Evolutionary conservation across 2,329 filamentous ascomycete species (phyloP), one percentile per base, ranked within the genome.

Genomic region (Mycosphaerella arachidis): DNA sequence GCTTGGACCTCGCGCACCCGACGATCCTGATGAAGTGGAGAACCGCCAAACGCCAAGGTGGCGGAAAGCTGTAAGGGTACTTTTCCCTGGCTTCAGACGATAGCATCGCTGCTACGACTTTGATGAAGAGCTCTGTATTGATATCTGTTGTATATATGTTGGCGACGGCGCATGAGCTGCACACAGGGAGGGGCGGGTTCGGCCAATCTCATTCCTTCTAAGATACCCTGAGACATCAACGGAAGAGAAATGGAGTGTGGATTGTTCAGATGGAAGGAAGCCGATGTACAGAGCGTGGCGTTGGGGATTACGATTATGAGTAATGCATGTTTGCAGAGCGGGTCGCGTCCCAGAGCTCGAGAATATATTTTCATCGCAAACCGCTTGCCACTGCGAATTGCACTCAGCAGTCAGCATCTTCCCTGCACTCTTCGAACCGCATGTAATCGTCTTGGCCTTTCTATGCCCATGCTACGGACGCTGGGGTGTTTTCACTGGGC

Each of bases 1-100:
- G 66, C 70, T 79, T 5, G 77, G 77, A 7, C 56, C 62, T 6
- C 56, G 59, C 20, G 63, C 68, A 16, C 67, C 70, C 6, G 55
- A 53, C 1, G 68, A 72, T 59, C 67, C 69, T 6, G 71, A 72
- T 16, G 67, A 59, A 6, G 70, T 72, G 37, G 69, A 73, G 58
- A 55, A 57, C 43, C 60, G 59, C 37, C 53, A 31, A 13, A 68
- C 65, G 18, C 64, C 67, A 3, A 62, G 63, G 27, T 72, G 71
- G 69, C 63, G 68, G 55, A 72, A 71, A 59, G 70, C 66, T 4
- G 45, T 72, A 16, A 56, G 66, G 37, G 60, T 64, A 13, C 61
- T 72, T 6, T 73, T 72, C 45, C 71, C 70, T 10, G 58, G 56
- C 13, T 50, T 65, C n/a, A 61, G 67, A 52, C 56, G 58, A 48